These are phyloP conservation scores for Dioszegia aurantiaca DNA, from an alignment of 768 basidiomycete species.

Conservation along the genomic window DNA sequence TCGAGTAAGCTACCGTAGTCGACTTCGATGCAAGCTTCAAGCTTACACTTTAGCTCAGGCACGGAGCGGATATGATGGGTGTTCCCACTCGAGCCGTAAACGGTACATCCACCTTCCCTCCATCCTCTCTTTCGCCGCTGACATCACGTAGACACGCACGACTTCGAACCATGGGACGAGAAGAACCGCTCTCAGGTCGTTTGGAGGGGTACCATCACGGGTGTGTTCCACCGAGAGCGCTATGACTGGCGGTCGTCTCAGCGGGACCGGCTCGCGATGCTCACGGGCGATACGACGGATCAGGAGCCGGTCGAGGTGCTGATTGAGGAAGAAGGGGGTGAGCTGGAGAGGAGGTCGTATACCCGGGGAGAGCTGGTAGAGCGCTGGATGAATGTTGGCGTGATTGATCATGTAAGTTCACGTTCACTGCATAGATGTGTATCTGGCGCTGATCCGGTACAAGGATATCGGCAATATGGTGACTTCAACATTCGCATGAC, in stretches of 20 bases:
- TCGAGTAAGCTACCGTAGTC: constrained; percentile 9
- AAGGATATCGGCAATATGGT: constrained; percentile 14
- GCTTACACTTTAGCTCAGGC: constrained; percentile 4
- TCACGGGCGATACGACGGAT: background rate
- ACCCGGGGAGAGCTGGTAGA: constrained; percentile 8
- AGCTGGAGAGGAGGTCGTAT: background rate
- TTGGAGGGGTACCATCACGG: constrained; percentile 10
- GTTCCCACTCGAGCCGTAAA: constrained; percentile 11
- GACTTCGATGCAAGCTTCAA: too few species aligned
- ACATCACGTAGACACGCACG: constrained; percentile 4
- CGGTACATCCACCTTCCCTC: too few species aligned
- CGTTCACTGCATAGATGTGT: constrained; percentile 14
- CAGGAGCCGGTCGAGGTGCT: constrained; percentile 14
- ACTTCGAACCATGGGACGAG: constrained; percentile 12
- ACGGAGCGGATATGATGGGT: constrained; percentile 22
- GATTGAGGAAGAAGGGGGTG: constrained; percentile 16
- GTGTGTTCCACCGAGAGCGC: constrained; percentile 15
- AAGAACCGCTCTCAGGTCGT: constrained; percentile 12
- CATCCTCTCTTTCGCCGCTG: too few species aligned
- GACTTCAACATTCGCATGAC: background rate
- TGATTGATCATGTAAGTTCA: constrained; percentile 21
- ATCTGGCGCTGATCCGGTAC: constrained; percentile 13
- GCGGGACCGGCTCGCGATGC: constrained; percentile 13
- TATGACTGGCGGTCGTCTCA: constrained; percentile 18
- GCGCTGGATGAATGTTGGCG: constrained; percentile 16